A percentile compares a stretch with the other conserved stretches of the same genome.
phyloP scores from a whole-genome alignment of 208 protist species.

The Leishmania aethiopica region DNA sequence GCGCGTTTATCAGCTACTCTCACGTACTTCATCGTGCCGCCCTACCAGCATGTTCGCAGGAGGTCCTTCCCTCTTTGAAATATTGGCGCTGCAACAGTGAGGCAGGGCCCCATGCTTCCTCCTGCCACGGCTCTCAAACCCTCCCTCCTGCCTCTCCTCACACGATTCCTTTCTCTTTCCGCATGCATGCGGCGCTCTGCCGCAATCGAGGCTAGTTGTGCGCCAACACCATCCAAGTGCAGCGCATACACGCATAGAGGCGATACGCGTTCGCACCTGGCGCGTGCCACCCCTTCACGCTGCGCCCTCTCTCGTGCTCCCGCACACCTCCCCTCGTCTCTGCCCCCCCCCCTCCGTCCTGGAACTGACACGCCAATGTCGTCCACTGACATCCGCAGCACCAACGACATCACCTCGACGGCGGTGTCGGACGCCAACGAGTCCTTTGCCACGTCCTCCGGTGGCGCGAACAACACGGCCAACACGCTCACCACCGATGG shows the following conservation, averaged over 20 bases:
- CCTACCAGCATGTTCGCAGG: neutral
- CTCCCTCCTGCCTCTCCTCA: neutral
- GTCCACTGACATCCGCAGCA: constrained; percentile 46
- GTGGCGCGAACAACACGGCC: neutral
- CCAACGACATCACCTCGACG: constrained; percentile 58
- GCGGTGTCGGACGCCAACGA: constrained; percentile 22
- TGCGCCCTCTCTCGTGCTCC: neutral
- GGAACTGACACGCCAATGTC: constrained; percentile 9
- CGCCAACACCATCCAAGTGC: neutral
- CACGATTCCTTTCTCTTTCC: neutral
- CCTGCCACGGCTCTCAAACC: neutral
- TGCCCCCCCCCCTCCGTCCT: neutral
- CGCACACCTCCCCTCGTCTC: neutral
- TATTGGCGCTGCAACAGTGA: neutral
- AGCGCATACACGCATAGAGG: neutral
- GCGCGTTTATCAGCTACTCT: neutral
- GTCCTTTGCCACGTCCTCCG: constrained; percentile 20
- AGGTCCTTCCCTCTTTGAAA: neutral
- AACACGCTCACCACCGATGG: constrained; percentile 70
- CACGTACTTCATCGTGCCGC: neutral
- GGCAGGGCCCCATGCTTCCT: neutral
- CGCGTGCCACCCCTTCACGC: neutral
- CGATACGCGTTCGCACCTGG: neutral
- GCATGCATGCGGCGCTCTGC: neutral
- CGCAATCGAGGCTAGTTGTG: neutral